phyloP scores from a whole-genome alignment of 2,329 filamentous ascomycete genomes.

The Calonectria montana region DNA sequence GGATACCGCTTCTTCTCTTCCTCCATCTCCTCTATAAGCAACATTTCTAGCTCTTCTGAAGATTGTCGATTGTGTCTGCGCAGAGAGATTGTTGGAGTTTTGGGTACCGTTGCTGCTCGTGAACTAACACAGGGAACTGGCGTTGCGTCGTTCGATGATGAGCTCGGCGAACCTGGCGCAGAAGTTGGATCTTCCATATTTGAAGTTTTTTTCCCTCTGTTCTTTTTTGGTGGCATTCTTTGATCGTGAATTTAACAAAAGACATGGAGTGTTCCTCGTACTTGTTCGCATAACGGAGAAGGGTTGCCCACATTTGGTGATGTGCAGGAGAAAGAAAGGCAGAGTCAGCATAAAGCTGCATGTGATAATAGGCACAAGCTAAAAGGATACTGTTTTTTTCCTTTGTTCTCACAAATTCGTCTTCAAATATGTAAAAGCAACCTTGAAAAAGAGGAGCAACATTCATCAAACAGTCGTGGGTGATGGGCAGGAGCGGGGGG shows the following conservation, averaged over 20 bases:
- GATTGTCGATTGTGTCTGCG: slow-evolving; percentile 20
- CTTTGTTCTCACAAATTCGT: background rate
- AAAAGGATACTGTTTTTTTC: background rate
- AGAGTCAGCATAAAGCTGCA: background rate
- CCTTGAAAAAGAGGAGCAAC: background rate
- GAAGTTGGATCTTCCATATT: slow-evolving; percentile 9
- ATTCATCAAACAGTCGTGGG: background rate
- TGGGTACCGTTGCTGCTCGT: slow-evolving; percentile 18
- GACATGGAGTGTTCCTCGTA: background rate
- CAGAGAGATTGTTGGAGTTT: slow-evolving; percentile 14
- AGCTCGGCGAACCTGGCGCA: slow-evolving; percentile 8
- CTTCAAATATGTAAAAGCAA: background rate
- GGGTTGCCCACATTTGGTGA: background rate
- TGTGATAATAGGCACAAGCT: background rate
- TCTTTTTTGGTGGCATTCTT: background rate
- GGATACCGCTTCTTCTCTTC: slow-evolving; percentile 55
- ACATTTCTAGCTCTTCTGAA: slow-evolving; percentile 19
- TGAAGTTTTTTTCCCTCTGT: background rate
- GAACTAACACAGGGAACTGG: slow-evolving; percentile 12
- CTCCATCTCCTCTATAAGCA: slow-evolving; percentile 52
- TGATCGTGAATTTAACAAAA: background rate
- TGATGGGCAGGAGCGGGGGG: slow-evolving; percentile 14
- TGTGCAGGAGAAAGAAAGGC: background rate
- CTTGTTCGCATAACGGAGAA: background rate
- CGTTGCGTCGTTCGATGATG: background rate